Evolutionary conservation across 768 basidiomycete genomes (phyloP).

Genomic region (Daedalea quercina): DNA sequence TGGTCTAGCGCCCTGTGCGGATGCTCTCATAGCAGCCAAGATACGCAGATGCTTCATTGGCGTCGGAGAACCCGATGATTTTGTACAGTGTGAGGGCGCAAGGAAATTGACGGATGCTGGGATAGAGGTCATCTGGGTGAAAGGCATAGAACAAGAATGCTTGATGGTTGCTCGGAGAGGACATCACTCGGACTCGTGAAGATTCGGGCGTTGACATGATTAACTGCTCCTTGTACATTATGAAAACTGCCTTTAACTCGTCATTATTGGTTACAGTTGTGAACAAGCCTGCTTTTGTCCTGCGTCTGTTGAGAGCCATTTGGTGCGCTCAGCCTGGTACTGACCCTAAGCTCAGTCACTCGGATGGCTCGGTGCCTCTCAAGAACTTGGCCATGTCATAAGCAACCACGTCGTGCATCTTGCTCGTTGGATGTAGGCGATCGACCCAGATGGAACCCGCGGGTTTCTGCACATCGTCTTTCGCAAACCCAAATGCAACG

Average conservation of each 20-base stretch:
- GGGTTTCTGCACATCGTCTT: constrained; percentile 24
- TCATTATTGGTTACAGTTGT: no score
- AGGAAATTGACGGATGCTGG: constrained; percentile 62
- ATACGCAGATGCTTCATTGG: constrained; percentile 82
- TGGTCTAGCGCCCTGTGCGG: constrained; percentile 79
- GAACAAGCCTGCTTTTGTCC: no score
- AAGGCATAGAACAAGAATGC: constrained; percentile 74
- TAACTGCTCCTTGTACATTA: no score
- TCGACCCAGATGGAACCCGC: constrained; percentile 46
- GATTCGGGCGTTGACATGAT: no score
- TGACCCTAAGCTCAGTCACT: no score
- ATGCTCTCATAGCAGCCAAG: constrained; percentile 67
- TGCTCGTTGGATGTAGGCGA: constrained; percentile 46
- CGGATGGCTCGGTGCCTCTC: no score
- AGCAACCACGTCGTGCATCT: constrained; percentile 43
- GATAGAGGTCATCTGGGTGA: constrained; percentile 69
- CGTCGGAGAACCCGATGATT: constrained; percentile 87
- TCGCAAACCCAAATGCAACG: constrained; percentile 30
- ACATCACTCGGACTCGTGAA: constrained; percentile 17
- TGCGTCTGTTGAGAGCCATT: no score
- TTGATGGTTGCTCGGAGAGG: constrained; percentile 70
- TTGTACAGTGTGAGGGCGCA: constrained; percentile 89
- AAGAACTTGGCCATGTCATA: constrained; percentile 33
- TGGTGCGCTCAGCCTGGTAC: no score
- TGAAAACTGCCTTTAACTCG: no score